Base-by-base conservation (phyloP, 176 grass and related monocot genomes). In the Musa beccarii region DNA sequence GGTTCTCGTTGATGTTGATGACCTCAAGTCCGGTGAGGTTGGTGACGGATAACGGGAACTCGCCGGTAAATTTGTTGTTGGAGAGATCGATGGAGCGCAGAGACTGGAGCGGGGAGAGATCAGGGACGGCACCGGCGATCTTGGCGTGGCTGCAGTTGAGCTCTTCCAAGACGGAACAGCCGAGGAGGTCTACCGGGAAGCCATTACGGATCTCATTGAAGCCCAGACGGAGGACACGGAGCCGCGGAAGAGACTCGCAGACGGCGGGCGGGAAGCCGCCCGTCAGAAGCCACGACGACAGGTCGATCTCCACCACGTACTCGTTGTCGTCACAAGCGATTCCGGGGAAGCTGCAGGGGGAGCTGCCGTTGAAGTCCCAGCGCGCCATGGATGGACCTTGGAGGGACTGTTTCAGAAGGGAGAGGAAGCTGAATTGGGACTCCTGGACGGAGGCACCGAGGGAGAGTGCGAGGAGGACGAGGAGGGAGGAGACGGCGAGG, bases 1-100 rank as follows among this genome's bases (percentile, higher is more conserved):
- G 90, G 84, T 94, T 94, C 89, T 99, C 84, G 77, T 99, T 99
- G 64, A 94, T 79, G 82, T 94, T 91, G 76, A 89, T 12, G 1
- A 84, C 77, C 88, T 99, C 88, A 1, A 99, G 82, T 1, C 49
- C 54, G 13, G 81, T 75, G 59, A 94, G 56, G 85, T 87, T 84
- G 52, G 76, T 76, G 78, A 92, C 75, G 66, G 90, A 82, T 24
- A 81, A 15, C 11, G 95, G 95, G 84, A 99, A 94, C 28, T 80
- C 78, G 24, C 90, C 95, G 17, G 88, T 71, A 83, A 94, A 94
- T 78, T 75, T 43, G 75, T 99, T 99, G 78, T 86, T 68, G 15
- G 86, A 76, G 29, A 94, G 65, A 78, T 99, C 95, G 24, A 99
- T 84, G 54, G 54, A 77, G 8, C 68, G 84, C 2, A 94, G 74